Conservation (phyloP, 1,139 yeast genomes). For the Meyerozyma carpophila region DNA sequence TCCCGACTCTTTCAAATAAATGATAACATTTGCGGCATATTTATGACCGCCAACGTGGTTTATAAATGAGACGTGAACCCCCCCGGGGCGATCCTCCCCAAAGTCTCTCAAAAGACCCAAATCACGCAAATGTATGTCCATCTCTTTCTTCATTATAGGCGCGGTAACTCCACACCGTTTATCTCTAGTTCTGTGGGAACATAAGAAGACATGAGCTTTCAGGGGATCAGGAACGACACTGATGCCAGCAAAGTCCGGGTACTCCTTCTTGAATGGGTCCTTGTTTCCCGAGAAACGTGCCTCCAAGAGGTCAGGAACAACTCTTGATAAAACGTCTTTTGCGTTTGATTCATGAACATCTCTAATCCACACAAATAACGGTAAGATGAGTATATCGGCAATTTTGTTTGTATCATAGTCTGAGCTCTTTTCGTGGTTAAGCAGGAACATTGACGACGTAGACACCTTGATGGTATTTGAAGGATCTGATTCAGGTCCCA, state of each 20-base stretch:
- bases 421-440: slow-evolving; percentile 31
- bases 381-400: slow-evolving; percentile 64
- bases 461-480: slow-evolving; percentile 42
- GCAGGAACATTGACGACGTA: slow-evolving; percentile 44
- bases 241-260: slow-evolving; percentile 13
- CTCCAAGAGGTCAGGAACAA: slow-evolving; percentile 38
- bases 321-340: slow-evolving; percentile 34
- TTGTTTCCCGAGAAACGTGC: slow-evolving; percentile 12
- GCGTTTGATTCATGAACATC: slow-evolving; percentile 45
- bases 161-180: slow-evolving; percentile 93
- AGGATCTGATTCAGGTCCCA: slow-evolving; percentile 10
- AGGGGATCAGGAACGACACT: slow-evolving; percentile 22
- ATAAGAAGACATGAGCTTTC: slow-evolving; percentile 61
- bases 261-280: slow-evolving; percentile 4
- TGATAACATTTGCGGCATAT: slow-evolving; percentile 80
- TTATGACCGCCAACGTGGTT: slow-evolving; percentile 97
- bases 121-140: slow-evolving; percentile 69
- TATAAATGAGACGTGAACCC: slow-evolving; percentile 62
- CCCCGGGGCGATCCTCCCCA: slow-evolving; percentile 68
- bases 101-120: slow-evolving; percentile 66
- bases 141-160: slow-evolving; percentile 79
- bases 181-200: slow-evolving; percentile 89
- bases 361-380: slow-evolving; percentile 71
- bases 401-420: slow-evolving; percentile 35
- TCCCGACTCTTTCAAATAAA: slow-evolving; percentile 61